Evolutionary conservation across 176 grass and related monocot species (phyloP).

Genomic region (Tillandsia fasciculata): DNA sequence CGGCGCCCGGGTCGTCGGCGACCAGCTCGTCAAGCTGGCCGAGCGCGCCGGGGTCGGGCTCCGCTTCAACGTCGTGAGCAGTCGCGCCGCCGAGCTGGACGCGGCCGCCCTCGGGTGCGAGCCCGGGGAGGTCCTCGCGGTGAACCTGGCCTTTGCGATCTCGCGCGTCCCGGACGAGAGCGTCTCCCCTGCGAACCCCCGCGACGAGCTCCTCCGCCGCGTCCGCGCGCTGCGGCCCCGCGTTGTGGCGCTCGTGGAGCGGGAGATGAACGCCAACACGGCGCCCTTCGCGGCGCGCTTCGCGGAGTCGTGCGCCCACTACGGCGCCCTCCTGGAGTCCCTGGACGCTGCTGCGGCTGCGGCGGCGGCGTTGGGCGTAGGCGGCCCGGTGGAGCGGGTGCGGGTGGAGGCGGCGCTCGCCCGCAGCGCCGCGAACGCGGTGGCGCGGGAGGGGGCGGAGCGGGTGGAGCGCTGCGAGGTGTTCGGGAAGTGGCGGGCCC

Average conservation of each 20-base stretch:
- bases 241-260: constrained; percentile 63
- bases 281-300: constrained; percentile 58
- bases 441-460: constrained; percentile 58
- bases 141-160: constrained; percentile 76
- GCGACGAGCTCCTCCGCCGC: constrained; percentile 77
- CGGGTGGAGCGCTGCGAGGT: constrained; percentile 82
- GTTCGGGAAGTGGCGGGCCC: constrained; percentile 72
- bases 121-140: constrained; percentile 51
- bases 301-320: constrained; percentile 56
- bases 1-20: constrained; percentile 20
- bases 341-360: constrained; percentile 26
- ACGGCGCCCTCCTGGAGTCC: constrained; percentile 59
- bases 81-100: constrained; percentile 47
- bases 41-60: constrained; percentile 41
- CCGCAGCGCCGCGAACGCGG: constrained; percentile 49
- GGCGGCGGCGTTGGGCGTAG: constrained; percentile 24
- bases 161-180: constrained; percentile 79
- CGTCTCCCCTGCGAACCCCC: constrained; percentile 79
- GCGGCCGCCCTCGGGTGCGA: constrained; percentile 38
- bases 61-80: constrained; percentile 39
- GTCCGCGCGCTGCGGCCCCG: constrained; percentile 58
- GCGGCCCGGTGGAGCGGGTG: constrained; percentile 22
- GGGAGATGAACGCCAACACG: constrained; percentile 82
- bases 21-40: constrained; percentile 40
- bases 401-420: constrained; percentile 47